Evolutionary conservation across 106 monocot species (phyloP).

Genomic region (Alisma plantagoaquatica): DNA sequence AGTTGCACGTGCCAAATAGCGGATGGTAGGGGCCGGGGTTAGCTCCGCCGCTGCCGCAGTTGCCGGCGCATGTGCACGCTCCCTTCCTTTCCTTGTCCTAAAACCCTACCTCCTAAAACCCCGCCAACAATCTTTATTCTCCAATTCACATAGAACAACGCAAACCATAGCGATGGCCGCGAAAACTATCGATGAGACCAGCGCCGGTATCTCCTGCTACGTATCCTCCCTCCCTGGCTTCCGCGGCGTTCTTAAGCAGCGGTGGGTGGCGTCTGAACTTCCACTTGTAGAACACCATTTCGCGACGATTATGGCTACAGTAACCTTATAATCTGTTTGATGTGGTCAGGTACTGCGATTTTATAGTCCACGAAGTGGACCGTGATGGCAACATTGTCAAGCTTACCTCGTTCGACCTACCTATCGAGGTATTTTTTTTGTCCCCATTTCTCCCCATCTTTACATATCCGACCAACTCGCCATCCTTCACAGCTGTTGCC

Average conservation of each 20-base stretch:
- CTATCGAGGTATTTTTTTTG: slow-evolving; percentile 28
- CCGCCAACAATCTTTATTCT: neutral
- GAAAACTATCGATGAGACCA: slow-evolving; percentile 52
- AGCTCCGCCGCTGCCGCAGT: too few species aligned
- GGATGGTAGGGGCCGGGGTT: too few species aligned
- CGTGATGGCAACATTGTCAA: slow-evolving; percentile 46
- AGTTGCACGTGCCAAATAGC: too few species aligned
- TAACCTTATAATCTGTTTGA: neutral
- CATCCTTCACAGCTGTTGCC: neutral
- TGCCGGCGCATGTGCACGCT: too few species aligned
- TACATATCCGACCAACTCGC: neutral
- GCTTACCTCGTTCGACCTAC: slow-evolving; percentile 76
- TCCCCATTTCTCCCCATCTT: neutral
- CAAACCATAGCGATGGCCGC: slow-evolving; percentile 33
- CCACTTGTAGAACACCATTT: too few species aligned
- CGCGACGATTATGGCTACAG: too few species aligned
- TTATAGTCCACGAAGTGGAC: slow-evolving; percentile 89
- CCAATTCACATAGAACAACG: neutral
- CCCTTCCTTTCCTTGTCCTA: too few species aligned
- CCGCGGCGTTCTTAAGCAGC: slow-evolving; percentile 82
- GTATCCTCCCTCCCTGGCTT: slow-evolving; percentile 89
- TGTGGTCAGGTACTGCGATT: slow-evolving; percentile 68
- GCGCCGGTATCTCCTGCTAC: slow-evolving; percentile 89
- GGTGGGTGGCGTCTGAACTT: slow-evolving; percentile 18
- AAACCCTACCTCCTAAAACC: slow-evolving; percentile 29